Evolutionary conservation across 176 grass and related monocot genomes (phyloP), one percentile per base, ranked within the genome.

Genomic region (Leersia perrieri): DNA sequence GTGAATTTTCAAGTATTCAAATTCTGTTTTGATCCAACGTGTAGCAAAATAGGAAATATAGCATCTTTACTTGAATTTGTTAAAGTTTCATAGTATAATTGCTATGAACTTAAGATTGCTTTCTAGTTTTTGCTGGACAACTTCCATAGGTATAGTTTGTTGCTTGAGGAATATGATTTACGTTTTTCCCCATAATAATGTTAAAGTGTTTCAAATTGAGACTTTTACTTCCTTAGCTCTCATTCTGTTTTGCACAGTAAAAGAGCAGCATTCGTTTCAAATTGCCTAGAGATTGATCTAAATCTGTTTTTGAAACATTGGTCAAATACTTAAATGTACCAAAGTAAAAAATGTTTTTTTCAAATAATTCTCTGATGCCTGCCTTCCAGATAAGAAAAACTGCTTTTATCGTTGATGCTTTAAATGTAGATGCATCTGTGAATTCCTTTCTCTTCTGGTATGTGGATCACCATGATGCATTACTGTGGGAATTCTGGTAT

Each of bases 371-470:
- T 68, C 6, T 61, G 45, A 16, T 27, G 57, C 20, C 38, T 45
- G 60, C 11, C 34, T 23, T 3, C 15, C 29, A 26, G 42, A 68
- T 58, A 26, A 9, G 23, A 84, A 84, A 42, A 70, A 49, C 0
- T 34, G 27, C 14, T 47, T 47, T 22, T 39, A n/a, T 76, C 26
- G 36, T 70, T 70, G 34, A 34, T 87, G 39, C 78, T 76, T 5
- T 7, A 6, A 49, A 18, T 76, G 36, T 68, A 66, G 26, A 75
- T 63, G 57, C 30, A 63, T 86, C n/a, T 73, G 60, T 41, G 42
- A 83, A 64, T 64, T 3, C 31, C 12, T 41, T 41, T 40, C 9
- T 75, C 72, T 61, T 82, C 73, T 78, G 29, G 31, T 68, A 22
- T 33, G 40, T 29, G 30, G 79, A n/a, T 66, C 60, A 31, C 32